These are phyloP conservation scores for Aspergillus transmontanensis DNA, from an alignment of 2,329 filamentous ascomycete genomes.

Conservation along the genomic window DNA sequence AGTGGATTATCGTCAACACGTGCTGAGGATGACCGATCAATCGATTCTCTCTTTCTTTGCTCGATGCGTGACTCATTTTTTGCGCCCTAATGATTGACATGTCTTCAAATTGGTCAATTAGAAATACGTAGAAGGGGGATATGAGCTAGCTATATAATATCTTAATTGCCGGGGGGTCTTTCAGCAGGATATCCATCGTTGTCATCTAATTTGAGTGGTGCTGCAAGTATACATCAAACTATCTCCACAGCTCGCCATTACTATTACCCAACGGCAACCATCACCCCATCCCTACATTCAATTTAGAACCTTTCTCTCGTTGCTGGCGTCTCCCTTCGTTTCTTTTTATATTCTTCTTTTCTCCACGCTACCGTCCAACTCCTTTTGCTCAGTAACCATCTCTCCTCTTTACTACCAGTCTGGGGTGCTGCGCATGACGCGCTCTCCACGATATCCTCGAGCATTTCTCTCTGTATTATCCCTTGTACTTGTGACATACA, in stretches of 20 bases:
- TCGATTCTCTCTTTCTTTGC: background rate
- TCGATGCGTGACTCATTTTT: background rate
- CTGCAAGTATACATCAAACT: background rate
- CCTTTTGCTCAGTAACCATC: background rate
- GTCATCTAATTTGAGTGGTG: background rate
- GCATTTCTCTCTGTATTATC: conserved; percentile 6
- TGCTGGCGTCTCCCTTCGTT: background rate
- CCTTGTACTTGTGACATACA: background rate
- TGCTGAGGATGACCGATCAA: background rate
- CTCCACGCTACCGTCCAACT: background rate
- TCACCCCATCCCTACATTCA: conserved; percentile 20
- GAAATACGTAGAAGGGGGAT: background rate
- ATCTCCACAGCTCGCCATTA: conserved; percentile 15
- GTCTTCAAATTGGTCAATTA: background rate
- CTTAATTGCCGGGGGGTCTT: background rate
- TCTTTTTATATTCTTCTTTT: conserved; percentile 3
- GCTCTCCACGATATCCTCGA: background rate
- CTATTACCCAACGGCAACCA: conserved; percentile 22
- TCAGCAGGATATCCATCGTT: background rate
- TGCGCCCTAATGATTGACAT: background rate
- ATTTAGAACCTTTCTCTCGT: background rate
- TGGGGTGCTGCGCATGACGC: conserved; percentile 4
- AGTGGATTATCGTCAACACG: background rate
- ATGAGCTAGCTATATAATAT: background rate
- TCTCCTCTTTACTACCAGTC: background rate